Conservation (phyloP, 805 yeast genomes). For the Saccharomycopsis microspora region DNA sequence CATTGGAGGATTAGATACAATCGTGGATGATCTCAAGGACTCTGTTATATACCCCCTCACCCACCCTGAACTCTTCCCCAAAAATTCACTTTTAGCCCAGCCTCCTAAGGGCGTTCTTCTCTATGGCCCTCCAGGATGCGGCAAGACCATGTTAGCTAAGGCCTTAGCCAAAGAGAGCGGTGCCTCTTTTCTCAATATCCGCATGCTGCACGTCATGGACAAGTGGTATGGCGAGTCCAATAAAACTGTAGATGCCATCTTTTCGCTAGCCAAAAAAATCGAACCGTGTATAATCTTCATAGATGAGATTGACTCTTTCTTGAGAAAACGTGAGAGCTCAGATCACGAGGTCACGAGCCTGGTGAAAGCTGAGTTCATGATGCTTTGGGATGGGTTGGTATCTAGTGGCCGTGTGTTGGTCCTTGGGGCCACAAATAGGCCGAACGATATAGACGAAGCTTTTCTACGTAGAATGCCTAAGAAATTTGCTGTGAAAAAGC, state of each 20-base stretch:
- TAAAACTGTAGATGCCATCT: conserved; percentile 86
- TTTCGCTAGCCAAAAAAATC: conserved; percentile 77
- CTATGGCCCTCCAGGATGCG: conserved; percentile 97
- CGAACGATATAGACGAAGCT: conserved; percentile 85
- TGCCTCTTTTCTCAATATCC: conserved; percentile 80
- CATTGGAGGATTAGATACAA: conserved; percentile 79
- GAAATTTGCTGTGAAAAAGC: conserved; percentile 68
- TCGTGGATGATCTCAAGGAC: conserved; percentile 79
- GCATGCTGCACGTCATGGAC: conserved; percentile 92
- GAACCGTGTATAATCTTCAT: conserved; percentile 93
- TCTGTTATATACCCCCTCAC: conserved; percentile 81
- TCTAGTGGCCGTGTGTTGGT: conserved; percentile 74
- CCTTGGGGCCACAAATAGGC: conserved; percentile 91
- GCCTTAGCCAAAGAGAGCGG: conserved; percentile 88
- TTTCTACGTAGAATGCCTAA: conserved; percentile 90
- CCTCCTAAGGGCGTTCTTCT: conserved; percentile 92
- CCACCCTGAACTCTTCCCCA: conserved; percentile 59
- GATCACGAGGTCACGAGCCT: conserved; percentile 96
- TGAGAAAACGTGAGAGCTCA: conserved; percentile 68
- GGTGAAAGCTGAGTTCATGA: conserved; percentile 94
- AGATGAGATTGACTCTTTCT: conserved; percentile 92
- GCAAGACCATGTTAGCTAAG: conserved; percentile 94
- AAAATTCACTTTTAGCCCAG: conserved; percentile 57
- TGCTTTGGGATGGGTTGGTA: conserved; percentile 88
- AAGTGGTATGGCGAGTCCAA: conserved; percentile 97